A percentile compares a stretch with the other conserved stretches of the same genome.
phyloP scores from a whole-genome alignment of 805 yeast genomes.

The Kuraishia ogatae region DNA sequence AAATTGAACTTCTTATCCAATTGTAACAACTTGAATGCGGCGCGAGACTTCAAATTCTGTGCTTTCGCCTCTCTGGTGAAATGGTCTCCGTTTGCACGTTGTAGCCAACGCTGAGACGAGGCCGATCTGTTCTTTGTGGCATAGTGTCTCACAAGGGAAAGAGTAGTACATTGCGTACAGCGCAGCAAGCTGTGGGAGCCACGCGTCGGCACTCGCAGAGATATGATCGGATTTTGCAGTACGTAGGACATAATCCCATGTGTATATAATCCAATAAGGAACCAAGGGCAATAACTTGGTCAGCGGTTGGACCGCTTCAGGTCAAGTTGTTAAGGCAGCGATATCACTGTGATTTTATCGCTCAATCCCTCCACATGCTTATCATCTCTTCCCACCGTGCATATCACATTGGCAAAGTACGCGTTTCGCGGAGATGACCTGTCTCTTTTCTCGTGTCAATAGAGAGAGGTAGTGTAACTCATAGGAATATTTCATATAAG shows the following conservation, averaged over 20 bases:
- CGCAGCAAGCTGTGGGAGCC: neutral
- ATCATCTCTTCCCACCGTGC: neutral
- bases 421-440: neutral
- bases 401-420: neutral
- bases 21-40: slow-evolving; percentile 82
- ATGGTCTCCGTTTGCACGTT: slow-evolving; percentile 57
- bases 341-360: neutral
- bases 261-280: too few relatives aligned
- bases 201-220: neutral
- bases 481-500: too few relatives aligned
- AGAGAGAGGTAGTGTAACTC: neutral
- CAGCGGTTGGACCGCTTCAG: neutral
- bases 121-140: slow-evolving; percentile 16
- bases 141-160: neutral
- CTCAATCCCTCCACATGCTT: neutral
- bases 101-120: slow-evolving; percentile 67
- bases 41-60: slow-evolving; percentile 66
- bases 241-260: neutral
- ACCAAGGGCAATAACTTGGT: neutral
- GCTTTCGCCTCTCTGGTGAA: slow-evolving; percentile 61
- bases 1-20: slow-evolving; percentile 56
- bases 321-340: too few relatives aligned
- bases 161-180: neutral
- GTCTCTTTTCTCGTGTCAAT: neutral
- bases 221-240: neutral